These are phyloP conservation scores for Paramyrothecium sp. DNA, from an alignment of 2,329 filamentous ascomycete genomes.

Conservation along the genomic window DNA sequence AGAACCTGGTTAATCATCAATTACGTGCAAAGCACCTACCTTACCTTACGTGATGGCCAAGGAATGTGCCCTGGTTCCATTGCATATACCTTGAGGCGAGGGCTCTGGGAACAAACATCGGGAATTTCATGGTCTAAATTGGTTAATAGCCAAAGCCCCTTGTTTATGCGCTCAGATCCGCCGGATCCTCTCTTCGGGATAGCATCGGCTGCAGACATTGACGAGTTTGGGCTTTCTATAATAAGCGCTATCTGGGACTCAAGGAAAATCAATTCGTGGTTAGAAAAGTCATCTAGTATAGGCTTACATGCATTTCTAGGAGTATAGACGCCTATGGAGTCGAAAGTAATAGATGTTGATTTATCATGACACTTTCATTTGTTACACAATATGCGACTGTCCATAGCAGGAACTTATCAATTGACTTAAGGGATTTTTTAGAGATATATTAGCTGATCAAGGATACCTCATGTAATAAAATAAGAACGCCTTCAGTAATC, in stretches of 20 bases:
- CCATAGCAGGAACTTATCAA: too few species aligned
- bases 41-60: slow-evolving; percentile 11
- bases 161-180: slow-evolving; percentile 3
- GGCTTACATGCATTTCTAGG: too few species aligned
- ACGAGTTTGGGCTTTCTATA: slow-evolving; percentile 3
- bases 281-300: too few species aligned
- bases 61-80: slow-evolving; percentile 16
- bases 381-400: too few species aligned
- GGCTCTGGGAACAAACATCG: slow-evolving; percentile 22
- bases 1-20: slow-evolving; percentile 19
- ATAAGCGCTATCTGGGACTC: slow-evolving; percentile 6
- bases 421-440: too few species aligned
- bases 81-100: slow-evolving; percentile 18
- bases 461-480: too few species aligned
- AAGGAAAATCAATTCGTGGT: slow-evolving; percentile 7
- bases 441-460: too few species aligned
- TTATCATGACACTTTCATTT: too few species aligned
- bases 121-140: slow-evolving; percentile 18
- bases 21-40: slow-evolving; percentile 13
- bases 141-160: slow-evolving; percentile 6
- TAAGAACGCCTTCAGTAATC: too few species aligned
- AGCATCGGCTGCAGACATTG: not conserved
- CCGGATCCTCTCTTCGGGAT: slow-evolving; percentile 1
- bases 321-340: too few species aligned
- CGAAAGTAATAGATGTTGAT: too few species aligned